These are phyloP conservation scores for Cladosporium phlei DNA, from an alignment of 2,329 filamentous ascomycete species.

Conservation along the genomic window DNA sequence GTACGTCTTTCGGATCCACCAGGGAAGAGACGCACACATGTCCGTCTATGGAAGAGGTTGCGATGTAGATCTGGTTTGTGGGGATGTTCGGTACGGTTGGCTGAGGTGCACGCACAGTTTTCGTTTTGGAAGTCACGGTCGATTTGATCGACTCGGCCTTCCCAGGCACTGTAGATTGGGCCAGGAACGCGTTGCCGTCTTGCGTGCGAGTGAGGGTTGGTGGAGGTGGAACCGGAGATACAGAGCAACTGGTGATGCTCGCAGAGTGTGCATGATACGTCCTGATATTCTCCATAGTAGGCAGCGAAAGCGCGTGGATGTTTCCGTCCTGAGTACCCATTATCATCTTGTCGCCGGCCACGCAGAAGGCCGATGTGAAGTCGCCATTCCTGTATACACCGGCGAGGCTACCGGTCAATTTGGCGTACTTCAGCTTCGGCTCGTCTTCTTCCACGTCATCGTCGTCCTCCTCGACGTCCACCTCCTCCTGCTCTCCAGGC, in stretches of 20 bases:
- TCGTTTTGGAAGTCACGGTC: neutral
- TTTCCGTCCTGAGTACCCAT: conserved; percentile 95
- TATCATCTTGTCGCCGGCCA: conserved; percentile 96
- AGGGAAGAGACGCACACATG: conserved; percentile 90
- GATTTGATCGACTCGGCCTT: conserved; percentile 5
- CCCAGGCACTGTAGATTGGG: neutral
- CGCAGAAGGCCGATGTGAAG: conserved; percentile 84
- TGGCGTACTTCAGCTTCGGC: conserved; percentile 87
- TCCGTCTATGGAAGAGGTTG: conserved; percentile 89
- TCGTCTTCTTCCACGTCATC: conserved; percentile 88
- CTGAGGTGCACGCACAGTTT: conserved; percentile 5
- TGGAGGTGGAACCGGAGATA: conserved; percentile 76
- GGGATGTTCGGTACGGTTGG: conserved; percentile 64
- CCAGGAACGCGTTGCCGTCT: conserved; percentile 24
- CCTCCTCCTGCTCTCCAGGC: conserved; percentile 1
- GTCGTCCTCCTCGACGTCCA: conserved; percentile 28
- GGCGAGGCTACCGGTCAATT: conserved; percentile 73
- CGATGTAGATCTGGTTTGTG: conserved; percentile 89
- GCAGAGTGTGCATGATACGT: conserved; percentile 91
- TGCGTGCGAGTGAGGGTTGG: conserved; percentile 22
- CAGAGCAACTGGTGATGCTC: conserved; percentile 81
- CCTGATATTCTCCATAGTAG: conserved; percentile 73
- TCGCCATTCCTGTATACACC: conserved; percentile 90
- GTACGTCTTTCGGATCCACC: conserved; percentile 82
- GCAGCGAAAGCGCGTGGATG: conserved; percentile 82